Evolutionary conservation across 768 basidiomycete genomes (phyloP), one percentile per base, ranked within the genome.

Genomic region (Rhodocollybia butyracea): DNA sequence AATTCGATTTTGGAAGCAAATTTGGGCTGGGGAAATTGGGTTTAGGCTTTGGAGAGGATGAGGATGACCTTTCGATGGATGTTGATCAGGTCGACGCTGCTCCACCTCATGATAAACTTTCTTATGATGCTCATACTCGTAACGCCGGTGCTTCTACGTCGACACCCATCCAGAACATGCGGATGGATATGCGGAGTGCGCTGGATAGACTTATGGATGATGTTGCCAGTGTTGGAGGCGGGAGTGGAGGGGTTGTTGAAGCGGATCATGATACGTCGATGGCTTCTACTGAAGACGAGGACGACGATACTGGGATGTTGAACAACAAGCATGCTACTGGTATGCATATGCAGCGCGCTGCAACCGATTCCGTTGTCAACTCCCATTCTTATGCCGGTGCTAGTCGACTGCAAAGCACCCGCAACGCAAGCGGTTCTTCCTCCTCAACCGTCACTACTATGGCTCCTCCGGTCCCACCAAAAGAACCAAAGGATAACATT

Each of bases 201-300:
- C 74, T 89, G 29, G 87, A 89, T 63, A 72, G 85, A 41, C 73
- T 89, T 29, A 86, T 89, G 82, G 84, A 87, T 58, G 83, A 87
- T 54, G 85, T 87, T 19, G 80, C 78, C 41, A 76, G 77, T 31
- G 72, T 70, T 57, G 68, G 70, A 59, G 63, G 64, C 29, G 59
- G 59, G 52, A 34, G 46, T 52, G 22, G 51, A 57, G 36, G 38
- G 53, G 24, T 43, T 54, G 47, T n/a, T n/a, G n/a, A n/a, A n/a
- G n/a, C n/a, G n/a, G n/a, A n/a, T n/a, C 70, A 70, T 15, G 74
- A 77, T 26, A 75, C 76, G 43, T 79, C 77, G 15, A 69, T 76
- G 58, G 67, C 70, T 57, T 72, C 73, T 24, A 74, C 74, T 31
- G 76, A 75, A 30, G 72, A 47, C 51, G 51, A 15, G 42, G 52